A percentile compares a stretch with the other conserved stretches of the same genome.
Conservation (phyloP, 2,329 filamentous ascomycete species). For the Aspergillus quadricinctus region DNA sequence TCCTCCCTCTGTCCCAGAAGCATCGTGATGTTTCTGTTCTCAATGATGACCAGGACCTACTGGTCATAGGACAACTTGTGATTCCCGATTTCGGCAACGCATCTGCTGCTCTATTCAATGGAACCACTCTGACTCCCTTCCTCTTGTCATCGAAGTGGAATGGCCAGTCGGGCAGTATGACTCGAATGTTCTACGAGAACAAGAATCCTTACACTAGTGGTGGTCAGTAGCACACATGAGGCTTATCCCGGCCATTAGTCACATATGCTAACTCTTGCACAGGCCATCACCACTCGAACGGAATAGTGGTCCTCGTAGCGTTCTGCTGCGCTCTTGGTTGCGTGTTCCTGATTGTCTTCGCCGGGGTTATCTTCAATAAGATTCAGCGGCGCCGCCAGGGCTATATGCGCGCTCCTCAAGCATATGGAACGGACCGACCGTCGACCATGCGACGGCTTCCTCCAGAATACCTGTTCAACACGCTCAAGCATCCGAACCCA, state of each 20-base stretch:
- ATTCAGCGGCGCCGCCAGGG: conserved; percentile 45
- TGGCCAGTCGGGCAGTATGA: conserved; percentile 67
- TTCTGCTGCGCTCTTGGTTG: conserved; percentile 46
- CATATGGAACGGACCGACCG: conserved; percentile 43
- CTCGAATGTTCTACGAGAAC: conserved; percentile 78
- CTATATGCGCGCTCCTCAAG: conserved; percentile 42
- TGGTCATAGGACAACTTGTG: conserved; percentile 79
- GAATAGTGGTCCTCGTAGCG: conserved; percentile 44
- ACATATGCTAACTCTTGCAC: conserved; percentile 10
- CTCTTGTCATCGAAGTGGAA: conserved; percentile 67
- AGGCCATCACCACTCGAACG: conserved; percentile 39
- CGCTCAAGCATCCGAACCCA: conserved; percentile 32
- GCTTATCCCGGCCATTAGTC: background rate
- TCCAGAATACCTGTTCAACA: conserved; percentile 45
- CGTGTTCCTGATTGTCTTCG: conserved; percentile 45
- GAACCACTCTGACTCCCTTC: conserved; percentile 72
- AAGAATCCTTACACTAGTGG: conserved; percentile 66
- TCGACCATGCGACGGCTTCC: conserved; percentile 44
- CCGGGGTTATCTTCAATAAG: conserved; percentile 45
- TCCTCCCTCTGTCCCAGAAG: conserved; percentile 65
- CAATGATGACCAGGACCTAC: conserved; percentile 63
- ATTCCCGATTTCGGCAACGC: conserved; percentile 73
- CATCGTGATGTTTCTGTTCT: conserved; percentile 65
- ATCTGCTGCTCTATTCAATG: conserved; percentile 84
- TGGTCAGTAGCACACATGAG: conserved; percentile 47